Base-by-base conservation (phyloP, 495 filamentous ascomycete species). In the Penicillium desertorum region DNA sequence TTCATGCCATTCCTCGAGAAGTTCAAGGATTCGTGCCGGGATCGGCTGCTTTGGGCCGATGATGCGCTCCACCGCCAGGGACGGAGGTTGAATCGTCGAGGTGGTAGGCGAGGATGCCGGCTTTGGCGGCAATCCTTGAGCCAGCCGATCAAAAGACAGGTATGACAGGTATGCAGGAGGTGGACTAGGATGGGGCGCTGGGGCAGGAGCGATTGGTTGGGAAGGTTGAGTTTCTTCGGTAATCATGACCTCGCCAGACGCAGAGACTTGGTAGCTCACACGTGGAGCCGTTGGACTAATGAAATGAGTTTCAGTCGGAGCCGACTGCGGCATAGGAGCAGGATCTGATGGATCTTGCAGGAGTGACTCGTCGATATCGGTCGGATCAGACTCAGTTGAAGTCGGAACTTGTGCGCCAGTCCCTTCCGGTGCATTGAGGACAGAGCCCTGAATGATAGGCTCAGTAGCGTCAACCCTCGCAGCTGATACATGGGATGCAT, bases 1-100 rank as follows among this genome's bases (percentile, higher is more conserved):
- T 10, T 16, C 29, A 22, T 48, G 46, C 46, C 46, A 48, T 16
- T 48, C 9, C 17, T 48, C 46, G 19, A 48, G 46, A n/a, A 30
- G 29, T 1, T 32, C 25, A 9, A 48, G 25, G 22, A 46, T 27
- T 4, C 12, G 2, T 5, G 10, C 23, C 0, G 44, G 44, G 23
- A 46, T 46, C 4, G 44, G 44, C 23, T 27, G 44, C 11, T 32
- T 17, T 32, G 46, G 46, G 27, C 46, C 46, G 8, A 48, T 32
- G 29, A 32, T 32, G 5, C 46, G 46, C 46, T 48, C 46, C n/a
- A 32, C 29, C 2, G 29, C 16, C 2, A 48, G 17, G 10, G 46
- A 30, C 11, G 46, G 27, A 23, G 19, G 42, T 14, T 20, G 19
- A 0, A 5, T 23, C 2, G 19, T 39, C 2, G 44, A 2, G 14